phyloP scores from a whole-genome alignment of 2,329 filamentous ascomycete species.

The Fusarium camptoceras region DNA sequence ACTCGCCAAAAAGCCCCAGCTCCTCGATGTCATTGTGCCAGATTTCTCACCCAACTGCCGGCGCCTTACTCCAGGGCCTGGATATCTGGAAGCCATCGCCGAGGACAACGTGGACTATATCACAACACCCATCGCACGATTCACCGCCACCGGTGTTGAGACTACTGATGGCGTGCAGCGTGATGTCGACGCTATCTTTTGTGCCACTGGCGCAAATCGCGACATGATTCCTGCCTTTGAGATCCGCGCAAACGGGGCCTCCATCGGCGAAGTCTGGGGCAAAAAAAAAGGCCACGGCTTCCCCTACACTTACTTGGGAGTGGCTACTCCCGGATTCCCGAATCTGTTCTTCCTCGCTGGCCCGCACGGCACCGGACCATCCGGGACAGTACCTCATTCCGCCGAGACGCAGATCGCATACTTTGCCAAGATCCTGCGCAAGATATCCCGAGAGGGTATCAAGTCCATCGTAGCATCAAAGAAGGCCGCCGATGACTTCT shows the following conservation, averaged over 20 bases:
- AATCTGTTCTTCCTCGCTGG: not conserved
- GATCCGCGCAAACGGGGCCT: not conserved
- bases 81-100: conserved; percentile 72
- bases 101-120: conserved; percentile 71
- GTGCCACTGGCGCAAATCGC: not conserved
- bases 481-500: not conserved
- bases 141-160: not conserved
- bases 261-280: not conserved
- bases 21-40: conserved; percentile 50
- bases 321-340: not conserved
- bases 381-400: not conserved
- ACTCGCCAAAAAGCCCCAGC: not conserved
- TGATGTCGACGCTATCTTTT: not conserved
- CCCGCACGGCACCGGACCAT: not conserved
- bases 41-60: conserved; percentile 72
- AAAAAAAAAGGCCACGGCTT: not conserved
- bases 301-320: not conserved
- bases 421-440: not conserved
- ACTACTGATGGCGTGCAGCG: not conserved
- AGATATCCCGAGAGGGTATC: not conserved
- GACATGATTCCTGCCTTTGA: not conserved
- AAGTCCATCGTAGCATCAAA: not conserved
- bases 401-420: not conserved
- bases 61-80: conserved; percentile 72
- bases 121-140: not conserved